Percentiles rank a stretch among this genome's conserved stretches.
Conservation (phyloP, 306 rosid genomes). For the cucumber (Cucumis sativus) region Cucumber_9930_V3 NC_026660.2:8993501-8994000, state of each 20-base stretch:
- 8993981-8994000: not conserved
- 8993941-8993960: slow-evolving; percentile 10
- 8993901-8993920: slow-evolving; percentile 91
- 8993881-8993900: slow-evolving; percentile 76
- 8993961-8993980: slow-evolving; percentile 1
- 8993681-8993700: slow-evolving; percentile 80
- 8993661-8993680: slow-evolving; percentile 91
- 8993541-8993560: not conserved
- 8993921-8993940: slow-evolving; percentile 29
- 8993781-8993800: slow-evolving; percentile 89
- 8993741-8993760: slow-evolving; percentile 81
- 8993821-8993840: slow-evolving; percentile 79
- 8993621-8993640: slow-evolving; percentile 78
- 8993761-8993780: slow-evolving; percentile 47
- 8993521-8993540: not conserved
- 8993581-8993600: not conserved
- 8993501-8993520: not conserved
- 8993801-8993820: slow-evolving; percentile 82
- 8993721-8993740: slow-evolving; percentile 94
- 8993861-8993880: slow-evolving; percentile 80
- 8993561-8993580: not conserved
- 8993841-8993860: slow-evolving; percentile 98
- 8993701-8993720: slow-evolving; percentile 94
- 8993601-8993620: slow-evolving; percentile 96
- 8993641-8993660: slow-evolving; percentile 91